Evolutionary conservation across 805 yeast species (phyloP), one percentile per base, ranked within the genome.

Genomic region (Candida dendrica): DNA sequence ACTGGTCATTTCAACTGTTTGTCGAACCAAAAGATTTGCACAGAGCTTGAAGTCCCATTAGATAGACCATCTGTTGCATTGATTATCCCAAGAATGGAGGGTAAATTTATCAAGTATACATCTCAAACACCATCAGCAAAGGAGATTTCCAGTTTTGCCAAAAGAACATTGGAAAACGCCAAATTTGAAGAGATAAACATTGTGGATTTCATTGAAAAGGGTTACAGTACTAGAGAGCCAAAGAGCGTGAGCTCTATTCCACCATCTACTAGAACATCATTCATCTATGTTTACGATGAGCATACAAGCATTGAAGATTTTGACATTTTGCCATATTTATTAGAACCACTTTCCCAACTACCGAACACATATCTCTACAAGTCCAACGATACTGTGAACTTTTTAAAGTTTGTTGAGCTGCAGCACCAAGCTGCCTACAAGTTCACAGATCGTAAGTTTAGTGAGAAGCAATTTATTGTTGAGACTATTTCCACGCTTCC

Each of bases 1-100:
- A 60, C 76, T 0, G 83, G 75, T 4, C 87, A 78, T 56, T 64
- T 83, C 48, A 79, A 77, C 59, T 84, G 93, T 59, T 58, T 62
- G 31, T 53, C 72, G 10, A 71, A 77, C 50, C 59, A 66, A 4
- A 60, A 63, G 16, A 53, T 82, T 2, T 84, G 95, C 55, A 50
- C 60, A 22, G 64, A 72, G 34, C 54, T 84, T 36, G 81, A 78
- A 0, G 63, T 75, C 44, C 49, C 49, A 0, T 56, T 62, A 18
- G 54, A 51, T 15, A 38, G 35, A 6, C 84, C 85, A 3, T 56
- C 56, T 39, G 65, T 72, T 33, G 66, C 69, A 3, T 60, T 80
- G 58, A 64, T 84, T 38, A 67, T 85, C 26, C 83, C 84, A 1
- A 65, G 72, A 39, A 53, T 49, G 3, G 63, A 78, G 2, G 71